A percentile compares a stretch with the other conserved stretches of the same genome.
Conservation (phyloP, 768 basidiomycete genomes). For the Harrya chromipes region DNA sequence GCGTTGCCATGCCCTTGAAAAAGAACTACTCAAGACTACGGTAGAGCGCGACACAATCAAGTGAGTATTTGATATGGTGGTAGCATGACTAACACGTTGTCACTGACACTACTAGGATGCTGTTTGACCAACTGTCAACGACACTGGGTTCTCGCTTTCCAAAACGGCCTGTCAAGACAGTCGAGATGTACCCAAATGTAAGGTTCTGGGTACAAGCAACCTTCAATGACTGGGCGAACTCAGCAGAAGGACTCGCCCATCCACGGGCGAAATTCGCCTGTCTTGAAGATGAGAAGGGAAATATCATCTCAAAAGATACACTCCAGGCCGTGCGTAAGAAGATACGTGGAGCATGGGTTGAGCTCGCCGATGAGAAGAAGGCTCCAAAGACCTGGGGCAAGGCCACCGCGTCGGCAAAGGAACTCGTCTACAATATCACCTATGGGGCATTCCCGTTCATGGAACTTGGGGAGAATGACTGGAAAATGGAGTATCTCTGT, state of each 20-base stretch:
- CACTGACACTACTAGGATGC: no score
- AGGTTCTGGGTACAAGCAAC: background rate
- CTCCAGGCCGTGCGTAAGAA: constrained; percentile 1
- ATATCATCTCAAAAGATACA: background rate
- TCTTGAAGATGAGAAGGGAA: background rate
- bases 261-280: background rate
- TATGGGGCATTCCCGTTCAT: background rate
- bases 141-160: no score
- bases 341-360: background rate
- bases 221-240: background rate
- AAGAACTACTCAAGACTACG: no score
- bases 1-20: no score
- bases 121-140: no score
- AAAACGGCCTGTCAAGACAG: no score
- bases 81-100: no score
- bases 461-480: background rate
- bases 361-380: background rate
- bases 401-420: background rate
- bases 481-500: background rate
- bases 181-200: background rate
- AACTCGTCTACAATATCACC: background rate
- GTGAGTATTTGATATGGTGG: no score
- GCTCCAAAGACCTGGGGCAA: constrained; percentile 9
- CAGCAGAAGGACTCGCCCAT: background rate
- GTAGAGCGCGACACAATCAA: no score